phyloP scores from a whole-genome alignment of 176 grass and related monocot species.

The Paspalum vaginatum region DNA sequence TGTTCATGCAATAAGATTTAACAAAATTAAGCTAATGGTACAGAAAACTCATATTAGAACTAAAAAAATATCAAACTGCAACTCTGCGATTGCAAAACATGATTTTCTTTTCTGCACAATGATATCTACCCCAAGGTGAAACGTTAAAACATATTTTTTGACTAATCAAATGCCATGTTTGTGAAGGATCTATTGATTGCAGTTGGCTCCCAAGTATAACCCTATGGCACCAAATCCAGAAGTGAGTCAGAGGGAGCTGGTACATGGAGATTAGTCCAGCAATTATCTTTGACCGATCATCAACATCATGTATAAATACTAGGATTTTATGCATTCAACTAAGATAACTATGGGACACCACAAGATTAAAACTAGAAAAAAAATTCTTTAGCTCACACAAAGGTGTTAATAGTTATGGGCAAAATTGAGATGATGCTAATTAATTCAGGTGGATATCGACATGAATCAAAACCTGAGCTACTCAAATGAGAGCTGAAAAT shows the following conservation, averaged over 20 bases:
- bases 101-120: conserved; percentile 19
- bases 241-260: not conserved
- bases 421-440: not conserved
- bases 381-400: not conserved
- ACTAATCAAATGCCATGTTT: conserved; percentile 12
- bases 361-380: not conserved
- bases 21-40: conserved; percentile 11
- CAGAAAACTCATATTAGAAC: conserved; percentile 11
- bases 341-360: not conserved
- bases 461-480: not conserved
- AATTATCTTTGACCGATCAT: not conserved
- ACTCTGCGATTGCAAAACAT: not conserved
- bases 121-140: conserved; percentile 4
- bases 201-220: not conserved
- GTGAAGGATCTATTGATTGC: not conserved
- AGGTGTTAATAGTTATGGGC: not conserved
- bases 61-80: conserved; percentile 1
- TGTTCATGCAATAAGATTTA: not conserved
- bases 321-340: not conserved
- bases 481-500: not conserved
- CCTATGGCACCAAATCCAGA: not conserved
- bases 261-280: not conserved
- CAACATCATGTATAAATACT: not conserved
- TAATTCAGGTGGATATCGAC: not conserved
- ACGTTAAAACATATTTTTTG: not conserved